phyloP scores from a whole-genome alignment of 768 basidiomycete species.

The Mycena vulgaris region DNA sequence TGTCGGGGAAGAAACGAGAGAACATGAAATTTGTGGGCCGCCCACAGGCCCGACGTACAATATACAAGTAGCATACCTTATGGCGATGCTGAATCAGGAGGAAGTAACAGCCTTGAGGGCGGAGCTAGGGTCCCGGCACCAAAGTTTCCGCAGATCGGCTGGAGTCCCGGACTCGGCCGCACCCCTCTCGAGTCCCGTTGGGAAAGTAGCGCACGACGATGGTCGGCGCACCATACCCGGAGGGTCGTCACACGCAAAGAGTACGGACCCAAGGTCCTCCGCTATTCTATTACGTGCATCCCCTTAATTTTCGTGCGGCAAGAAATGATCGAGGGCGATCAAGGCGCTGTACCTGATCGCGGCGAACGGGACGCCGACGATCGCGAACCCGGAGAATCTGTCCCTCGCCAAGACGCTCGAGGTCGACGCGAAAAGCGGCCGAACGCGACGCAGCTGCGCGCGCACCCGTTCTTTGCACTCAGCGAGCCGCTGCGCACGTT shows the following conservation, averaged over 20 bases:
- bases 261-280: slow-evolving; percentile 98
- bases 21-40: no score
- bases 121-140: no score
- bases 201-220: slow-evolving; percentile 98
- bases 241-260: slow-evolving; percentile 98
- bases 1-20: background rate
- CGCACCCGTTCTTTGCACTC: slow-evolving; percentile 92
- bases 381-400: slow-evolving; percentile 87
- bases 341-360: slow-evolving; percentile 98
- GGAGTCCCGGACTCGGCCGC: no score
- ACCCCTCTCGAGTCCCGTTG: no score
- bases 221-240: slow-evolving; percentile 98
- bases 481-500: slow-evolving; percentile 91
- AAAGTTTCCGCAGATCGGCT: no score
- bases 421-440: slow-evolving; percentile 91
- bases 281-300: no score
- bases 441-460: slow-evolving; percentile 39
- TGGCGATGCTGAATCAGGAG: no score
- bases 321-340: slow-evolving; percentile 99
- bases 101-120: no score
- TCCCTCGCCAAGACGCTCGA: slow-evolving; percentile 89
- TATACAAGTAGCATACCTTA: no score
- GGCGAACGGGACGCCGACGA: slow-evolving; percentile 96
- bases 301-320: slow-evolving; percentile 48
- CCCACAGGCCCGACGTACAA: no score